Evolutionary conservation across 2,329 filamentous ascomycete species (phyloP), one percentile per base, ranked within the genome.

Genomic region (Fusarium brevicatenulatum): DNA sequence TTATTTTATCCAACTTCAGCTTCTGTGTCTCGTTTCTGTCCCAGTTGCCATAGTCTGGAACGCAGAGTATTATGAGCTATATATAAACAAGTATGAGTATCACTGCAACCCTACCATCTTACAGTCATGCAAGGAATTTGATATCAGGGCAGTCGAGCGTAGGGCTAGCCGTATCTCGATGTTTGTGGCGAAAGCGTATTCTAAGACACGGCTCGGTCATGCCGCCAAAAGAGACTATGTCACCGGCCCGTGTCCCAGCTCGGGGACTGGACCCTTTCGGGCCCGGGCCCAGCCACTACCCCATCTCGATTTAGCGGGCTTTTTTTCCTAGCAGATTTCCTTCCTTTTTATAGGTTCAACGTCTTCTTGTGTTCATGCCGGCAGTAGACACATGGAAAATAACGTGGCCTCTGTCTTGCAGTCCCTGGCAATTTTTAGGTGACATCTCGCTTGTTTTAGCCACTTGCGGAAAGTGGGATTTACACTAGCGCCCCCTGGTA

Each of bases 191-290:
- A 28, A 28, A 46, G 12, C 0, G 9, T 15, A 28, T 46, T 10
- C 43, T 46, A 21, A 46, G 44, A 46, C 44, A 46, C 44, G 44
- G 44, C 44, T 46, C 44, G 44, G 44, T 5, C 44, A 46, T 21
- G 44, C 44, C 9, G 25, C 44, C 44, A 28, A 46, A 46, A 15
- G 23, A 46, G 15, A 12, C 43, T 2, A 28, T 21, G 12, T 28
- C 44, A 28, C 44, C 44, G 25, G 44, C 44, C 44, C 44, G 4
- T 46, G 44, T 46, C 19, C 25, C 25, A 46, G 44, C 18, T 28
- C 25, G 18, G 25, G 25, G 43, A 4, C 43, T 46, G 9, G 6
- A 28, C 44, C 25, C 6, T 46, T 46, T 21, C 18, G 19, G 25
- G 7, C 44, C 44, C 44, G 25, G 10, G 18, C 6, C 44, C 25